These are phyloP conservation scores for Quercus glauca DNA, from an alignment of 306 rosid genomes.

Conservation along the genomic window DNA sequence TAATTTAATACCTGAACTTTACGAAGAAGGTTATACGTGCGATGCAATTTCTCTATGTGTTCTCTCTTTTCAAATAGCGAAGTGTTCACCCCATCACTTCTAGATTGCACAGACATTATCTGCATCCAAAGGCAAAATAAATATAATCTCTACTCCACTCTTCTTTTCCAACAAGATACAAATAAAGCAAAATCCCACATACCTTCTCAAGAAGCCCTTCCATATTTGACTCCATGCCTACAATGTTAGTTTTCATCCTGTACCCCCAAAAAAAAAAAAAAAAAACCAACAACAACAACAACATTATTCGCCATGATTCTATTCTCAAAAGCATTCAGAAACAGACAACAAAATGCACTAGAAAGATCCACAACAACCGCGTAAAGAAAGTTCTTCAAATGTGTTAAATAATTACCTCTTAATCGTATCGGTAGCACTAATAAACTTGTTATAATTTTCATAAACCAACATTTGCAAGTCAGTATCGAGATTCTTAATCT, in stretches of 20 bases:
- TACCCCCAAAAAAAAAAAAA: not conserved
- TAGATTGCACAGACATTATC: conserved; percentile 92
- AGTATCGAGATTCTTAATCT: conserved; percentile 97
- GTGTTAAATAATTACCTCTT: conserved; percentile 45
- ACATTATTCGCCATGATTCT: too few species aligned
- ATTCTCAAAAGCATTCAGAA: not conserved
- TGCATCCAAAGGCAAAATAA: conserved; percentile 33
- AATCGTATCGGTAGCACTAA: conserved; percentile 87
- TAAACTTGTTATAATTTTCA: conserved; percentile 89
- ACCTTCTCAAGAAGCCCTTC: conserved; percentile 91
- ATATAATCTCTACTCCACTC: conserved; percentile 8
- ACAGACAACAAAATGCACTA: not conserved
- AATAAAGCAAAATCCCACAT: not conserved
- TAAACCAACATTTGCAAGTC: conserved; percentile 93
- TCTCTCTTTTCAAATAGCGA: conserved; percentile 85
- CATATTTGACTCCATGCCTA: conserved; percentile 91
- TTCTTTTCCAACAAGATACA: not conserved
- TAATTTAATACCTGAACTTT: conserved; percentile 71
- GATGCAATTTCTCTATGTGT: conserved; percentile 81
- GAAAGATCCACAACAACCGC: not conserved
- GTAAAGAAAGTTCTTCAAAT: not conserved
- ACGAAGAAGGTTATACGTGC: conserved; percentile 84
- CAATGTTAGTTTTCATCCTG: conserved; percentile 95
- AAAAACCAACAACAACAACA: too few species aligned
- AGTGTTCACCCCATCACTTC: conserved; percentile 82